Conservation (phyloP, 1,284 basidiomycete genomes). For the Ustilago crameri region DNA sequence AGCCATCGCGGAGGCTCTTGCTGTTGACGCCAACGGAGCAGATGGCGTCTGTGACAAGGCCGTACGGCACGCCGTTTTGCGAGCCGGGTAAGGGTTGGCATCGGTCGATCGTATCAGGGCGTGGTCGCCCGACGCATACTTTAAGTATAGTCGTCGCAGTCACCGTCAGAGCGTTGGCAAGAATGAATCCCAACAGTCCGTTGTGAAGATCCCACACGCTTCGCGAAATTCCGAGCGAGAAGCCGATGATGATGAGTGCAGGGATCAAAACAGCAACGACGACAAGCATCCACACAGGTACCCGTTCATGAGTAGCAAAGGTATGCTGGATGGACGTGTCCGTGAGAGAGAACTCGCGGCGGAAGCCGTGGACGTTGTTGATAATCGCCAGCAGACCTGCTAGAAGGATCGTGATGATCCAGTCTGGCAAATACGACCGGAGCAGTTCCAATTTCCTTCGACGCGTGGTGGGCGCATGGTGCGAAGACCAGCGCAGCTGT, state of each 20-base stretch:
- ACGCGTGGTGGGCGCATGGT: slow-evolving; percentile 21
- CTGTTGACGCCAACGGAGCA: slow-evolving; percentile 74
- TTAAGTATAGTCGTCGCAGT: slow-evolving; percentile 86
- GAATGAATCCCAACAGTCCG: slow-evolving; percentile 79
- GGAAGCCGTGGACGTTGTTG: slow-evolving; percentile 80
- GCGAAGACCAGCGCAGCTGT: slow-evolving; percentile 33
- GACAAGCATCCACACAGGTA: slow-evolving; percentile 74
- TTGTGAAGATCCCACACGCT: slow-evolving; percentile 90
- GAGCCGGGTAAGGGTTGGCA: slow-evolving; percentile 80
- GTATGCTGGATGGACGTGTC: slow-evolving; percentile 76
- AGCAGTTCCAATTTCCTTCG: slow-evolving; percentile 29
- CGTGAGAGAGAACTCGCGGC: slow-evolving; percentile 71
- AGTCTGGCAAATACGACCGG: slow-evolving; percentile 55
- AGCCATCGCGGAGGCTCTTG: slow-evolving; percentile 72
- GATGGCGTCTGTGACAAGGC: slow-evolving; percentile 79
- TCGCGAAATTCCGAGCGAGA: slow-evolving; percentile 78
- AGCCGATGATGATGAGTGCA: slow-evolving; percentile 73
- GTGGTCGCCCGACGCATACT: slow-evolving; percentile 82
- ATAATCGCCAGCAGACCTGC: slow-evolving; percentile 76
- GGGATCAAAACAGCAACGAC: slow-evolving; percentile 63
- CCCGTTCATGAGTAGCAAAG: slow-evolving; percentile 82
- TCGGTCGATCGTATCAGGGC: slow-evolving; percentile 74
- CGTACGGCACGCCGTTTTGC: slow-evolving; percentile 74
- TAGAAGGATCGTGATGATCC: slow-evolving; percentile 55
- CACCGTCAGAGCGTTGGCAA: slow-evolving; percentile 80